Base-by-base conservation (phyloP, 495 filamentous ascomycete species). In the Penicillium cinerascens region DNA sequence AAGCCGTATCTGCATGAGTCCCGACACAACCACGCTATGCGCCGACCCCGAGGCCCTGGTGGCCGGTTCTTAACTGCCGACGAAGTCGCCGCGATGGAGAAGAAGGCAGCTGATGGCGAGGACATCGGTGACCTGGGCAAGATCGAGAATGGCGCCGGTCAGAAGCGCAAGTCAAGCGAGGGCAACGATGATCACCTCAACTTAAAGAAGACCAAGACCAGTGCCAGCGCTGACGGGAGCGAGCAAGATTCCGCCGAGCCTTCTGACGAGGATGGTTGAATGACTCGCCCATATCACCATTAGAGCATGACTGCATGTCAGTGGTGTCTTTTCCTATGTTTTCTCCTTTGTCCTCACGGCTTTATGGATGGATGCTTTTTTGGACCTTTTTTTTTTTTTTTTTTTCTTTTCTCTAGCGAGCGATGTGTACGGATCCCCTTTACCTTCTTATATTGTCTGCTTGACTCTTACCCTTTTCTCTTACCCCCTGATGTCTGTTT, bases 1-100 rank as follows among this genome's bases (percentile, higher is more conserved):
- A 97, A 97, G 68, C 93, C 93, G 7, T 99, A 99, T 58, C 79
- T 99, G 33, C 93, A 99, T 72, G 93, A 99, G 65, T 97, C 93
- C n/a, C 80, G 93, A 59, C 93, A 99, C 65, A 99, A 99, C 61
- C 93, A 99, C 68, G 93, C 93, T 8, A 99, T 99, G 93, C 82
- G 95, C 35, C 80, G 93, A 56, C 93, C 93, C 20, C 85, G 93
- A 65, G 93, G 93, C 10, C 93, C 93, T n/a, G 93, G 93, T 42
- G 93, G 93, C 33, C 82, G 93, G 27, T 99, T 99, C 78, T 70
- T 99, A 71, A 99, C 93, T 0, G 92, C 93, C n/a, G 93, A 99
- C 38, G 93, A 98, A 65, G 93, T 97, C 17, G 88, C 88, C 6
- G 86, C 87, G 36, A 93, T 97, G 74, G 93, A 97, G 60, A 82